These are phyloP conservation scores for Neofusicoccum parvum DNA, from an alignment of 2,329 filamentous ascomycete genomes.

Conservation along the genomic window DNA sequence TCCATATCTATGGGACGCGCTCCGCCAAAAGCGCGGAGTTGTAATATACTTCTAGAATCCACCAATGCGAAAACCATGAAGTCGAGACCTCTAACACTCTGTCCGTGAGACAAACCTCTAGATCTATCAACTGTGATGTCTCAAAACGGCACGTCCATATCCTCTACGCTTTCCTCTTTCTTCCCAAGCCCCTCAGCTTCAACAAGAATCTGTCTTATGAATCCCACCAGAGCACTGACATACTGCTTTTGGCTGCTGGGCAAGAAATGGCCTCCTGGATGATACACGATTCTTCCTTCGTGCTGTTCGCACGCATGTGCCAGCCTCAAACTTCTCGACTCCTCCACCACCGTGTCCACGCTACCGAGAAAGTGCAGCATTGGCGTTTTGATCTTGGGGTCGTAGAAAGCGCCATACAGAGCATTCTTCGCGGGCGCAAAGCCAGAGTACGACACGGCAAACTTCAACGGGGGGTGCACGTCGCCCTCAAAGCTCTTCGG, in stretches of 20 bases:
- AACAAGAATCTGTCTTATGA: slow-evolving; percentile 61
- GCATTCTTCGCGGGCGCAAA: slow-evolving; percentile 66
- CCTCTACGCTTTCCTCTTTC: slow-evolving; percentile 61
- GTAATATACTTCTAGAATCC: slow-evolving; percentile 23
- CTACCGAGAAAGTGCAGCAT: slow-evolving; percentile 81
- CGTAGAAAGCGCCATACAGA: slow-evolving; percentile 69
- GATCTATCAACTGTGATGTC: not conserved
- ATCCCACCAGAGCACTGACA: slow-evolving; percentile 73
- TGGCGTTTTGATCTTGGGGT: slow-evolving; percentile 74
- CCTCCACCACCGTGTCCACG: slow-evolving; percentile 86
- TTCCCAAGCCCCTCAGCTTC: slow-evolving; percentile 39
- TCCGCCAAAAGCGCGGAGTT: slow-evolving; percentile 9
- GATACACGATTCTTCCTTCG: slow-evolving; percentile 62
- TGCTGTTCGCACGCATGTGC: slow-evolving; percentile 63
- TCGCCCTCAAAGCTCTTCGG: slow-evolving; percentile 43
- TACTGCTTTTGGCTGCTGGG: slow-evolving; percentile 77
- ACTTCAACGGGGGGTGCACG: slow-evolving; percentile 49
- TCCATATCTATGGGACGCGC: not conserved
- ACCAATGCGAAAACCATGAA: slow-evolving; percentile 11
- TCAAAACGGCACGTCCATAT: slow-evolving; percentile 70
- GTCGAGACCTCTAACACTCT: not conserved
- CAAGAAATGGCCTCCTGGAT: slow-evolving; percentile 89
- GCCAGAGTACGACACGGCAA: slow-evolving; percentile 76
- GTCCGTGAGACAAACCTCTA: not conserved
- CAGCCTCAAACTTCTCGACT: slow-evolving; percentile 68